A percentile compares a stretch with the other conserved stretches of the same genome.
These are phyloP conservation scores for Colletotrichum salicis DNA, from an alignment of 2,329 filamentous ascomycete species.

Conservation along the genomic window DNA sequence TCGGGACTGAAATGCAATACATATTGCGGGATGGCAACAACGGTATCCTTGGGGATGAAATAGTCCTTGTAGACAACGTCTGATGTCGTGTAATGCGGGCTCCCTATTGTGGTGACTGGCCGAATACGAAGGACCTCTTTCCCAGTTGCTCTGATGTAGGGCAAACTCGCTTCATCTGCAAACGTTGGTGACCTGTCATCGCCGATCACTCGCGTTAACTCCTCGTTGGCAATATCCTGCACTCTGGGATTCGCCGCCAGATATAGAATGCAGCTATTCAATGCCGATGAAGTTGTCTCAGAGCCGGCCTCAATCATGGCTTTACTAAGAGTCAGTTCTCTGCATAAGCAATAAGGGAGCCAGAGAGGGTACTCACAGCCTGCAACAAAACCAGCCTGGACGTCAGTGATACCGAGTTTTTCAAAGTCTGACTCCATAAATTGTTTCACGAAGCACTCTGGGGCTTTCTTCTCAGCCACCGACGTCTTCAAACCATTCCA, in stretches of 20 bases:
- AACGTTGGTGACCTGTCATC: neutral
- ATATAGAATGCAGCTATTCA: neutral
- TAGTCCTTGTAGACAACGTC: neutral
- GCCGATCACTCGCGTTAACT: neutral
- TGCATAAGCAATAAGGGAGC: neutral
- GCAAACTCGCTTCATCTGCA: neutral
- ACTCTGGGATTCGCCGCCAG: neutral
- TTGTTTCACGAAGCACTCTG: constrained; percentile 9
- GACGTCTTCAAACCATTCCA: constrained; percentile 5
- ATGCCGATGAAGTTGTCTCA: neutral
- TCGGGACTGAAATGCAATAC: neutral
- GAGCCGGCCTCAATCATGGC: neutral
- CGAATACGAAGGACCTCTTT: constrained; percentile 59
- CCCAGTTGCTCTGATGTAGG: constrained; percentile 46
- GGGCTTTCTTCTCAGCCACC: constrained; percentile 1
- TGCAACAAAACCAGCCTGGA: neutral
- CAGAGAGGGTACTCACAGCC: neutral
- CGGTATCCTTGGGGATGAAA: constrained; percentile 9
- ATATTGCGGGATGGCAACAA: neutral
- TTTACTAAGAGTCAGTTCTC: neutral
- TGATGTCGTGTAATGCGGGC: neutral
- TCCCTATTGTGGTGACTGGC: neutral
- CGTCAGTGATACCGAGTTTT: neutral
- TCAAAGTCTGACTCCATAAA: constrained; percentile 12
- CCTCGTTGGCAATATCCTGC: neutral